Evolutionary conservation across 2,329 filamentous ascomycete genomes (phyloP).

Genomic region (Phialocephala subalpina): DNA sequence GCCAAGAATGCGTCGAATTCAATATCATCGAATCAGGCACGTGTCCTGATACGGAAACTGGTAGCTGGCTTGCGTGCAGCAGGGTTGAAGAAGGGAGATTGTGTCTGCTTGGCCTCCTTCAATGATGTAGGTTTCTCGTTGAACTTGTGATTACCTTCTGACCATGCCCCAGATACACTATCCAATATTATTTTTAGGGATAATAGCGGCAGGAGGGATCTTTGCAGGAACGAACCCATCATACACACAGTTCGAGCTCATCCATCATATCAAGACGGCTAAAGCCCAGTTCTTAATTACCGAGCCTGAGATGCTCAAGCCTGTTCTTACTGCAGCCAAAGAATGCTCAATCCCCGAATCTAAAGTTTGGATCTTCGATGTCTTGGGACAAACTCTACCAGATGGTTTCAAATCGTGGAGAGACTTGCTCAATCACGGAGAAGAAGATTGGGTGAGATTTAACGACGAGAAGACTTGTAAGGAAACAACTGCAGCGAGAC

Average conservation of each 20-base stretch:
- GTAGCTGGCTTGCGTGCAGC: conserved; percentile 39
- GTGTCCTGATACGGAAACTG: conserved; percentile 36
- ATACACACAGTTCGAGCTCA: conserved; percentile 41
- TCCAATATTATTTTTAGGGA: conserved; percentile 36
- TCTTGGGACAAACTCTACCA: conserved; percentile 30
- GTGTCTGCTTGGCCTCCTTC: conserved; percentile 42
- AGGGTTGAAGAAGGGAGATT: conserved; percentile 40
- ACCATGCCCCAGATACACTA: conserved; percentile 34
- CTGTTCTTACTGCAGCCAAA: conserved; percentile 34
- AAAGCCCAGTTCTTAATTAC: conserved; percentile 39
- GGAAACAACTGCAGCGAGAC: conserved; percentile 52
- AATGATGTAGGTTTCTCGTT: conserved; percentile 38
- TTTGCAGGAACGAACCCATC: conserved; percentile 42
- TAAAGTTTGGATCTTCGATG: conserved; percentile 41
- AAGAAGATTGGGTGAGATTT: conserved; percentile 39
- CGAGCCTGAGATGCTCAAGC: conserved; percentile 36
- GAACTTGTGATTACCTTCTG: not conserved
- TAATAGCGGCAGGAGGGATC: conserved; percentile 40
- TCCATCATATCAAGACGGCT: conserved; percentile 41
- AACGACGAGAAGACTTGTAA: conserved; percentile 35
- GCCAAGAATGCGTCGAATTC: conserved; percentile 34
- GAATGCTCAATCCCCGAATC: conserved; percentile 38
- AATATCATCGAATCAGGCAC: conserved; percentile 39
- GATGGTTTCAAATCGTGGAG: conserved; percentile 35
- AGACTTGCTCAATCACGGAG: conserved; percentile 34